Evolutionary conservation across 2,329 filamentous ascomycete genomes (phyloP).

Genomic region (Cladosporium cucumerinum): DNA sequence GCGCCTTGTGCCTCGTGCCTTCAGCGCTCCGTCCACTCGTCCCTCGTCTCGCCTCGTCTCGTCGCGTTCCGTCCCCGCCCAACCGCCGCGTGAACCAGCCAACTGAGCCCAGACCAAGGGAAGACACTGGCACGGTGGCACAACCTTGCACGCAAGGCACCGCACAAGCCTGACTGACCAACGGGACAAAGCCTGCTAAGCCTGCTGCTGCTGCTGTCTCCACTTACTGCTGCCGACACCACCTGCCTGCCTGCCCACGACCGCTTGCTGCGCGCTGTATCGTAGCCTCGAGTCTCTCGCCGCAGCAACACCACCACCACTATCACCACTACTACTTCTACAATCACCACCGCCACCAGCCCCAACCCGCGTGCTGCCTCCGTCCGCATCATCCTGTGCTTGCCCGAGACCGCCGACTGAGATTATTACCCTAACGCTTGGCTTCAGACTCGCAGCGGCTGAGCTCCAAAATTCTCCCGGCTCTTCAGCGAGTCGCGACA

Average conservation of each 20-base stretch:
- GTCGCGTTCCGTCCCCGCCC: background rate
- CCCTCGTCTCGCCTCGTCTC: background rate
- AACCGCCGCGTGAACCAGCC: constrained; percentile 3
- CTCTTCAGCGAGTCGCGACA: constrained; percentile 10
- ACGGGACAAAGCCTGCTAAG: constrained; percentile 7
- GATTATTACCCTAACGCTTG: background rate
- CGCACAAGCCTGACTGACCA: constrained; percentile 7
- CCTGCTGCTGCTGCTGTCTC: constrained; percentile 7
- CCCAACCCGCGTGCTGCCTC: background rate
- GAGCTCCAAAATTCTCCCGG: background rate
- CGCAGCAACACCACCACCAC: background rate
- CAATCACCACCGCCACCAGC: background rate
- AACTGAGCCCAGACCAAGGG: background rate
- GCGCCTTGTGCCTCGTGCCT: background rate
- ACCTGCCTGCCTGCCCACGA: background rate
- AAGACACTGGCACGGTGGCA: constrained; percentile 1
- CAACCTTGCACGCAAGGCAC: constrained; percentile 2
- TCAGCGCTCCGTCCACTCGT: background rate
- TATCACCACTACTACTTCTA: background rate
- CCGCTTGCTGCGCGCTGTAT: background rate
- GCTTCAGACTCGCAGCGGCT: constrained; percentile 7
- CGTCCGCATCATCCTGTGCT: background rate
- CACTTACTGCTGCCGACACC: background rate
- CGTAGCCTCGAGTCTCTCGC: background rate
- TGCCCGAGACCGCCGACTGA: background rate